phyloP scores from a whole-genome alignment of 768 basidiomycete species.

The Trametes sanguinea region DNA sequence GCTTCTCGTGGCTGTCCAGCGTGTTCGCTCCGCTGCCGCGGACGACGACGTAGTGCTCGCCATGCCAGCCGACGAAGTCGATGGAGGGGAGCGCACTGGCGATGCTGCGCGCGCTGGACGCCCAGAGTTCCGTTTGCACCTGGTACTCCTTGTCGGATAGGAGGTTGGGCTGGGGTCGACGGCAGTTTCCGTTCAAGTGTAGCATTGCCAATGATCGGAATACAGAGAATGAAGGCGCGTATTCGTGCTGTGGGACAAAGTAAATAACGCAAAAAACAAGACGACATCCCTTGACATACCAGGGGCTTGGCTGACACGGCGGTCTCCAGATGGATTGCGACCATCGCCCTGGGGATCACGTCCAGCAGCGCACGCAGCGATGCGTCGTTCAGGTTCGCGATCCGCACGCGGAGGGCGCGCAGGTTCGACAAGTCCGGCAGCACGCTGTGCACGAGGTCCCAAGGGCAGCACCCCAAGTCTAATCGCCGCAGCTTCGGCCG shows the following conservation, averaged over 20 bases:
- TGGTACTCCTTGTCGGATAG: constrained; percentile 62
- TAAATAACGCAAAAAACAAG: background rate
- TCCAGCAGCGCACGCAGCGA: constrained; percentile 37
- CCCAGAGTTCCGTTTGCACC: constrained; percentile 59
- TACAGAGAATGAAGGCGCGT: constrained; percentile 46
- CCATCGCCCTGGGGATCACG: constrained; percentile 43
- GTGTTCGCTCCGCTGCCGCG: constrained; percentile 33
- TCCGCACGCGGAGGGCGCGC: constrained; percentile 58
- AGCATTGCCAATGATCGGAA: constrained; percentile 60
- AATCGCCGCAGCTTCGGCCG: constrained; percentile 53
- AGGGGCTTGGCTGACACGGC: constrained; percentile 52
- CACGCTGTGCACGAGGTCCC: constrained; percentile 56
- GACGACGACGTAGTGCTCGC: constrained; percentile 68
- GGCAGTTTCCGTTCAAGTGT: constrained; percentile 52
- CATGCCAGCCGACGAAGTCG: constrained; percentile 75
- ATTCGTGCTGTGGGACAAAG: constrained; percentile 46
- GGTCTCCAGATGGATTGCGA: constrained; percentile 54
- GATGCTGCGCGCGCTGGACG: constrained; percentile 50
- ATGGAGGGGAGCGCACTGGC: constrained; percentile 51
- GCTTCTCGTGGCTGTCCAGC: constrained; percentile 14
- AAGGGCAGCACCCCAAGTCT: constrained; percentile 67
- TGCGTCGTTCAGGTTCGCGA: constrained; percentile 47
- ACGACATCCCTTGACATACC: constrained; percentile 35
- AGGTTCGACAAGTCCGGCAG: constrained; percentile 53
- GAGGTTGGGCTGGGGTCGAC: constrained; percentile 56